Evolutionary conservation across 1,284 basidiomycete genomes (phyloP).

Genomic region (Apiotrichum siamense): DNA sequence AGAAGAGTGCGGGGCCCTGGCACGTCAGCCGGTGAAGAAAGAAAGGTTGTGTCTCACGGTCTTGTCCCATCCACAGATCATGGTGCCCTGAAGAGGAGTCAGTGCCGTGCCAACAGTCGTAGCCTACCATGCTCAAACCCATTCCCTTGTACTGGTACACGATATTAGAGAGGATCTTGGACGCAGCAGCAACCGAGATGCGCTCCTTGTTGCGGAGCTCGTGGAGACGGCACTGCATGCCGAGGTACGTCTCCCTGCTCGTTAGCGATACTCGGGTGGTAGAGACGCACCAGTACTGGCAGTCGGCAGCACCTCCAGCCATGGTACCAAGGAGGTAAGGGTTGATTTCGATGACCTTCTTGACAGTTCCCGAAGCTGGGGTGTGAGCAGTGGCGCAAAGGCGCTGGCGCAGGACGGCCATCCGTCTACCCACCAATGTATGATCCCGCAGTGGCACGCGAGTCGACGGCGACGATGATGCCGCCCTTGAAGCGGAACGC

Average conservation of each 20-base stretch:
- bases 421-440: conserved; percentile 73
- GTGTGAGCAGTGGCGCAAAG: too few species aligned
- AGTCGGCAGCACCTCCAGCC: conserved; percentile 89
- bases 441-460: conserved; percentile 91
- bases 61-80: conserved; percentile 99
- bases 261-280: conserved; percentile 2
- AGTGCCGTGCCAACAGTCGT: conserved; percentile 25
- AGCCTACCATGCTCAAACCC: conserved; percentile 87
- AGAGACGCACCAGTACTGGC: conserved; percentile 46
- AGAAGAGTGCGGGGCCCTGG: conserved; percentile 91
- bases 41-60: conserved; percentile 61
- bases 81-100: conserved; percentile 75
- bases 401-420: too few species aligned
- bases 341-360: conserved; percentile 99
- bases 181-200: conserved; percentile 96
- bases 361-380: conserved; percentile 88
- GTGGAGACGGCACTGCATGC: conserved; percentile 93
- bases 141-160: conserved; percentile 99
- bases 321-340: conserved; percentile 96
- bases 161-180: conserved; percentile 94
- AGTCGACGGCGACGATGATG: conserved; percentile 97
- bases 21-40: not conserved
- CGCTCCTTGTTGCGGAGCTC: conserved; percentile 96
- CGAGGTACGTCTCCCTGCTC: conserved; percentile 92
- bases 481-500: conserved; percentile 96